Conservation (phyloP, 345 rosid species). For the Hibiscus tridactylites region DNA sequence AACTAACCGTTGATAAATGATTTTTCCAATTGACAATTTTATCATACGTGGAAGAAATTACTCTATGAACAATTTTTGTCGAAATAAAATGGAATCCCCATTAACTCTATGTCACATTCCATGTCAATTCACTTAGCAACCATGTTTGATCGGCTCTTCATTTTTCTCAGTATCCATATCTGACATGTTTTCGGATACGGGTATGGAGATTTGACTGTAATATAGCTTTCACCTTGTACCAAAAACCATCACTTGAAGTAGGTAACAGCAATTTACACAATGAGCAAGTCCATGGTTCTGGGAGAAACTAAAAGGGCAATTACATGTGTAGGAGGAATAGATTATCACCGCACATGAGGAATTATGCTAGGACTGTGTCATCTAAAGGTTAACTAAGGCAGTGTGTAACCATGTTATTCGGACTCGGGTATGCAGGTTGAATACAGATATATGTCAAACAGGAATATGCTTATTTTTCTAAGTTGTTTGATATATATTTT, state of each 20-base stretch:
- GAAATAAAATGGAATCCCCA: neutral
- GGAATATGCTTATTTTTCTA: neutral
- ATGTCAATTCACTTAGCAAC: neutral
- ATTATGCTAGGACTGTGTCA: neutral
- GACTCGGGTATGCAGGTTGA: neutral
- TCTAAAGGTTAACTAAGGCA: too few relatives aligned
- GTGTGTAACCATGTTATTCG: neutral
- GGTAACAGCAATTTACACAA: neutral
- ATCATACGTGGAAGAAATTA: neutral
- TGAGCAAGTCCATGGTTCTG: neutral
- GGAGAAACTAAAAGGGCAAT: neutral
- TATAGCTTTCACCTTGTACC: too few relatives aligned
- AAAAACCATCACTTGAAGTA: neutral
- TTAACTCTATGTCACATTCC: neutral
- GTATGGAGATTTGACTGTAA: neutral
- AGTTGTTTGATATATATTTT: neutral
- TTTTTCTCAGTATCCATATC: neutral
- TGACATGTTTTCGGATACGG: neutral
- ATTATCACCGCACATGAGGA: neutral
- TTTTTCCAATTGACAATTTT: neutral
- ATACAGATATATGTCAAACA: too few relatives aligned
- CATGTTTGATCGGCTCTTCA: neutral
- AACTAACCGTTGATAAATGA: neutral
- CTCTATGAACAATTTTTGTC: neutral
- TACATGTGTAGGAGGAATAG: neutral